These are phyloP conservation scores for Taiozyma sp. DNA, from an alignment of 1,139 yeast genomes.

Conservation along the genomic window DNA sequence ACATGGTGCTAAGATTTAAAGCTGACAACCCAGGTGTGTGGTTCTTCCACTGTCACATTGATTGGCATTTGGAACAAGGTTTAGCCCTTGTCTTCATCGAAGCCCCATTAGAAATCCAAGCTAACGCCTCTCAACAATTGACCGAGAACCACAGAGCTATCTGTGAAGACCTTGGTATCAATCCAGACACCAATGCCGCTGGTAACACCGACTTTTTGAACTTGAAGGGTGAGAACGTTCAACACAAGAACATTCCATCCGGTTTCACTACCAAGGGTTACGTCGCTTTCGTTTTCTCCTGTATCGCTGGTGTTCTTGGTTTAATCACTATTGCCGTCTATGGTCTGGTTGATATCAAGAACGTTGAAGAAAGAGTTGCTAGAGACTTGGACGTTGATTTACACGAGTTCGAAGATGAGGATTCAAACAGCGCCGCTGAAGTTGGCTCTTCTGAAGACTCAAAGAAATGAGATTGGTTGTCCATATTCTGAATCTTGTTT, in stretches of 20 bases:
- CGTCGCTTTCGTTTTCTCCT: slow-evolving; percentile 79
- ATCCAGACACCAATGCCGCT: slow-evolving; percentile 79
- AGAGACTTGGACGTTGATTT: slow-evolving; percentile 45
- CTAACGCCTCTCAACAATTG: slow-evolving; percentile 38
- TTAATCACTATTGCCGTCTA: slow-evolving; percentile 70
- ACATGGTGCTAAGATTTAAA: slow-evolving; percentile 63
- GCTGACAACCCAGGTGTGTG: slow-evolving; percentile 90
- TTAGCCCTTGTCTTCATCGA: slow-evolving; percentile 71
- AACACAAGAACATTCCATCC: slow-evolving; percentile 58
- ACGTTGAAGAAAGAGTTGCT: slow-evolving; percentile 50
- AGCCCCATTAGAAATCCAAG: slow-evolving; percentile 65
- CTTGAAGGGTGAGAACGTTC: slow-evolving; percentile 69
- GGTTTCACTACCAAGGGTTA: slow-evolving; percentile 92
- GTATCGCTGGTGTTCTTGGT: slow-evolving; percentile 77
- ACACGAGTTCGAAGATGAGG: slow-evolving; percentile 26
- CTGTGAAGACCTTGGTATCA: slow-evolving; percentile 50
- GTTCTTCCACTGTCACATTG: slow-evolving; percentile 93
- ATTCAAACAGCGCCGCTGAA: not conserved
- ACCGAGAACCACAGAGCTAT: slow-evolving; percentile 54
- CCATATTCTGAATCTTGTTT: not conserved
- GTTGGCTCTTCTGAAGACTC: slow-evolving; percentile 2
- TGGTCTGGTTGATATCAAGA: slow-evolving; percentile 73
- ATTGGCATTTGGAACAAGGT: slow-evolving; percentile 93
- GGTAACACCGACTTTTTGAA: slow-evolving; percentile 65
- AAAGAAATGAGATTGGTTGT: not conserved